These are phyloP conservation scores for Pseudocercospora pini-densiflorae DNA, from an alignment of 2,329 filamentous ascomycete species.

Conservation along the genomic window DNA sequence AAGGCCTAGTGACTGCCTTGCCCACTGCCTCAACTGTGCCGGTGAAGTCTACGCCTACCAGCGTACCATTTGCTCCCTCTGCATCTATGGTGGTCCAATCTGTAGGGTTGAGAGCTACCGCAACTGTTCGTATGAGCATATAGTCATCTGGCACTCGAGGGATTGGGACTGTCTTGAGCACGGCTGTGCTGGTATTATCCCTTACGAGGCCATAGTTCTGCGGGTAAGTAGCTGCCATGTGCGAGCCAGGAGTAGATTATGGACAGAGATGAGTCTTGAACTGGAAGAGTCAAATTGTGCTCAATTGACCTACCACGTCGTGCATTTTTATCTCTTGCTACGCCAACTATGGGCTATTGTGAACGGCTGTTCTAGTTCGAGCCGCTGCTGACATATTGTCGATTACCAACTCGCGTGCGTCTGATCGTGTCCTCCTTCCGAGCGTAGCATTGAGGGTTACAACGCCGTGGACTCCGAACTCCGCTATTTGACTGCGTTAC, in stretches of 20 bases:
- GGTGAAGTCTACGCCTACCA: conserved; percentile 59
- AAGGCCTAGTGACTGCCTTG: conserved; percentile 47
- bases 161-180: conserved; percentile 39
- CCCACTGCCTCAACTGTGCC: conserved; percentile 58
- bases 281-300: background rate
- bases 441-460: too few species aligned
- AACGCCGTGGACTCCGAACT: too few species aligned
- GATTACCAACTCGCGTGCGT: too few species aligned
- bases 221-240: background rate
- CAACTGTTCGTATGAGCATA: conserved; percentile 54
- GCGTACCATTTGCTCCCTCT: conserved; percentile 41
- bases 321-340: too few species aligned
- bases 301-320: too few species aligned
- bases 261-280: too few species aligned
- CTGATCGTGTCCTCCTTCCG: too few species aligned
- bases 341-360: too few species aligned
- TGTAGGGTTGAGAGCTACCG: conserved; percentile 58
- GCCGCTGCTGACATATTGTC: too few species aligned
- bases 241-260: background rate
- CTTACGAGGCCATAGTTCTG: conserved; percentile 24
- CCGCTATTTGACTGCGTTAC: too few species aligned
- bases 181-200: conserved; percentile 35
- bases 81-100: conserved; percentile 57
- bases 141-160: conserved; percentile 46
- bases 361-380: too few species aligned